Evolutionary conservation across 257 asterid species (phyloP).

Genomic region (Lantana camara): DNA sequence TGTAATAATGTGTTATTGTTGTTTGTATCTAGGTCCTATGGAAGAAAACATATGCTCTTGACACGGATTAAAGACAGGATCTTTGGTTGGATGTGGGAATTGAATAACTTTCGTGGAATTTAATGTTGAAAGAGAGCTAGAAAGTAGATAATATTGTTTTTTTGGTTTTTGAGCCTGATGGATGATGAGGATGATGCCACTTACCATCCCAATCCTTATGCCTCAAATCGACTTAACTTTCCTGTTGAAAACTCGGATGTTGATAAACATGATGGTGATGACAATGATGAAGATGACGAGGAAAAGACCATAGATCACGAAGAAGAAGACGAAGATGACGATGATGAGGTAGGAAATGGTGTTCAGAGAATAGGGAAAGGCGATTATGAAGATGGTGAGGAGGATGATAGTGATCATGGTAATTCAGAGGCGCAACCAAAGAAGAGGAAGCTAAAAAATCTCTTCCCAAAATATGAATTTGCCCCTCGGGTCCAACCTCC

Average conservation of each 20-base stretch:
- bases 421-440: constrained; percentile 46
- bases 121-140: not conserved
- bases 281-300: constrained; percentile 33
- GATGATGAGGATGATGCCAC: constrained; percentile 58
- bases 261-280: constrained; percentile 20
- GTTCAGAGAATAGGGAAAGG: constrained; percentile 44
- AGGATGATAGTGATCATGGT: constrained; percentile 37
- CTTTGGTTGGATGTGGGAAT: constrained; percentile 13
- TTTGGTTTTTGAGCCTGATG: constrained; percentile 31
- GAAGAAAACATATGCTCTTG: constrained; percentile 6
- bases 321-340: constrained; percentile 35
- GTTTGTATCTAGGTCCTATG: constrained; percentile 17
- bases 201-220: constrained; percentile 48
- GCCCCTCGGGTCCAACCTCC: constrained; percentile 80
- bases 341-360: constrained; percentile 50
- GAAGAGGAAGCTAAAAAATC: constrained; percentile 50
- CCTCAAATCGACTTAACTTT: constrained; percentile 42
- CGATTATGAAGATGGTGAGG: constrained; percentile 39
- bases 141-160: not conserved
- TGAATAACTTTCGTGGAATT: not conserved
- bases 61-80: constrained; percentile 6
- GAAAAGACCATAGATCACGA: constrained; percentile 31
- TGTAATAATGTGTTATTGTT: no score
- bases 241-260: constrained; percentile 34
- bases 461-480: constrained; percentile 71